These are phyloP conservation scores for Schrenkiella parvula DNA, from an alignment of 345 rosid species.

Conservation along the genomic window DNA sequence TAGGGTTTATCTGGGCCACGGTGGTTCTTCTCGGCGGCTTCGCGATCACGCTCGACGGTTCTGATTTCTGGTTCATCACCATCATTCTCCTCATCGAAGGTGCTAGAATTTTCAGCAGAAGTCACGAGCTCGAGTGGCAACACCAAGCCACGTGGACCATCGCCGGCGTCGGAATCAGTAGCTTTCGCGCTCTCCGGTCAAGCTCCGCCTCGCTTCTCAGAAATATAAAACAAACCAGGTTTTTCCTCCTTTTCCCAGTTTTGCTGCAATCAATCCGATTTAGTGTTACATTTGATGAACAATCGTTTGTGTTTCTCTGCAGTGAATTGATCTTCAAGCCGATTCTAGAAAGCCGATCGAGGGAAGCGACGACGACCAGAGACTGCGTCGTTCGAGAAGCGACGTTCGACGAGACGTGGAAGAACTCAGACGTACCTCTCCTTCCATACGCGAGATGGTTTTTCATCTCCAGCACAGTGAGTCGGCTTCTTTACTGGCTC, in stretches of 20 bases:
- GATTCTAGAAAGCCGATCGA: conserved; percentile 12
- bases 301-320: not conserved
- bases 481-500: conserved; percentile 81
- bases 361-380: too few species aligned
- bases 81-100: conserved; percentile 76
- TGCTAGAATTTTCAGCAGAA: conserved; percentile 78
- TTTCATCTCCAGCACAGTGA: conserved; percentile 58
- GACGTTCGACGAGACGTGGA: conserved; percentile 45
- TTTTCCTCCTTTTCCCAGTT: not conserved
- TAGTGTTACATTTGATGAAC: conserved; percentile 24
- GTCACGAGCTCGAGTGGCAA: conserved; percentile 96
- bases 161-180: conserved; percentile 57
- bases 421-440: conserved; percentile 68
- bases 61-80: conserved; percentile 88
- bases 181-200: conserved; percentile 60
- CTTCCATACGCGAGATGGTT: conserved; percentile 72
- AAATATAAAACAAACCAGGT: conserved; percentile 32
- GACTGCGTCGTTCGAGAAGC: not conserved
- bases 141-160: conserved; percentile 87
- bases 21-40: conserved; percentile 92
- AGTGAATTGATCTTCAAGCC: conserved; percentile 20
- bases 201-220: conserved; percentile 38
- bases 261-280: not conserved
- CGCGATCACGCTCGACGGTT: conserved; percentile 70
- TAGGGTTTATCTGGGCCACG: conserved; percentile 94